Percentiles rank a stretch among this genome's conserved stretches.
Evolutionary conservation across 2,329 filamentous ascomycete species (phyloP).

Genomic region (Aspergillus japonicus): DNA sequence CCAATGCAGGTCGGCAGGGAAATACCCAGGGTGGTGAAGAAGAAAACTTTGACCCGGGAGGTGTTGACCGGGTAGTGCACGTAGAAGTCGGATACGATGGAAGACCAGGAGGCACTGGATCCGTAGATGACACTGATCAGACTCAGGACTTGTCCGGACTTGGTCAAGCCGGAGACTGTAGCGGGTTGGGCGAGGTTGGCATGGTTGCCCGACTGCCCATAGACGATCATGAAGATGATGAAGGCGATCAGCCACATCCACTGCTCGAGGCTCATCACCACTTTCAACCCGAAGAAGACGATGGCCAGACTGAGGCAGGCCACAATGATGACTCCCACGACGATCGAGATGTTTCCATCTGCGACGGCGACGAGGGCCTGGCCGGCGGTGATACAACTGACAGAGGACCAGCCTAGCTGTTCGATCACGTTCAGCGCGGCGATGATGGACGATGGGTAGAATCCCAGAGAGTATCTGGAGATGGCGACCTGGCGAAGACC

Average conservation of each 20-base stretch:
- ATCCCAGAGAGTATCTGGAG: slow-evolving; percentile 51
- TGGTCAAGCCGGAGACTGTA: slow-evolving; percentile 35
- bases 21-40: slow-evolving; percentile 51
- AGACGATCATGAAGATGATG: slow-evolving; percentile 49
- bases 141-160: slow-evolving; percentile 44
- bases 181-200: slow-evolving; percentile 43
- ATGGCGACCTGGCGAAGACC: slow-evolving; percentile 55
- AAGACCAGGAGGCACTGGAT: slow-evolving; percentile 51
- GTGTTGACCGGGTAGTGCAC: slow-evolving; percentile 51
- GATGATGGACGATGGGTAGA: slow-evolving; percentile 53
- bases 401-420: slow-evolving; percentile 27
- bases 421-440: slow-evolving; percentile 42
- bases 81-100: slow-evolving; percentile 48
- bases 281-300: slow-evolving; percentile 28
- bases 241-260: slow-evolving; percentile 34
- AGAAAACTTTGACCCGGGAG: slow-evolving; percentile 48
- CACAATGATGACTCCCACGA: slow-evolving; percentile 30
- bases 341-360: slow-evolving; percentile 26
- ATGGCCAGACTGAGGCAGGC: slow-evolving; percentile 27
- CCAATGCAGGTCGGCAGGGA: slow-evolving; percentile 51
- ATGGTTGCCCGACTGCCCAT: slow-evolving; percentile 45
- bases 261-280: slow-evolving; percentile 30
- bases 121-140: slow-evolving; percentile 51
- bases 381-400: slow-evolving; percentile 32
- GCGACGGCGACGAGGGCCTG: slow-evolving; percentile 32